Evolutionary conservation across 306 rosid species (phyloP).

Genomic region (Alnus rubra): DNA sequence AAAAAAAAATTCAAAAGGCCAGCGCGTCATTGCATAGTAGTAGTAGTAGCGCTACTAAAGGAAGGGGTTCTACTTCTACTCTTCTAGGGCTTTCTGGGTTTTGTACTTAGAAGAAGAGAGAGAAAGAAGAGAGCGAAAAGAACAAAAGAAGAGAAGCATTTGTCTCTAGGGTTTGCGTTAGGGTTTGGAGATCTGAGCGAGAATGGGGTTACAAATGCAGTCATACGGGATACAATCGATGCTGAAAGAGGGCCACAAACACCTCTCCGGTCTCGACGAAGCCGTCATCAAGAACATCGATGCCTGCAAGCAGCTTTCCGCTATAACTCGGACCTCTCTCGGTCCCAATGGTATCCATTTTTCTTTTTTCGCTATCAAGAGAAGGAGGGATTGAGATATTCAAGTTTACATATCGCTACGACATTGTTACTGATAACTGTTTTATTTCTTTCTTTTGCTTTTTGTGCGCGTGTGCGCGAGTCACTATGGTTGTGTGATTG

Average conservation of each 20-base stretch:
- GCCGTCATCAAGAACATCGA: slow-evolving; percentile 92
- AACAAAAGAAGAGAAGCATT: background rate
- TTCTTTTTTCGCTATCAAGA: too few relatives aligned
- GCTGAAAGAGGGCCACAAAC: slow-evolving; percentile 93
- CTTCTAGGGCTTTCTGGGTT: slow-evolving; percentile 33
- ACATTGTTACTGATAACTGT: too few relatives aligned
- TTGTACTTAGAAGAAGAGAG: background rate
- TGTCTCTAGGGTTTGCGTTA: background rate
- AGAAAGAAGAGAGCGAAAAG: background rate
- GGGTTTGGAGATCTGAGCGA: background rate
- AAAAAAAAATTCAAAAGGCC: too few relatives aligned
- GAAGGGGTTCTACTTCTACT: background rate
- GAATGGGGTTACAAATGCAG: slow-evolving; percentile 57
- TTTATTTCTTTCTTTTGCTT: too few relatives aligned
- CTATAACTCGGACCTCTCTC: slow-evolving; percentile 88
- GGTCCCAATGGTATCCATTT: slow-evolving; percentile 76
- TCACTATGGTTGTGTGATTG: too few relatives aligned
- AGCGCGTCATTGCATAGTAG: too few relatives aligned
- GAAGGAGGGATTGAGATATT: too few relatives aligned
- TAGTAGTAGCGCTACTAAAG: too few relatives aligned
- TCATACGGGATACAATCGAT: slow-evolving; percentile 81
- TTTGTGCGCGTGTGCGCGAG: too few relatives aligned
- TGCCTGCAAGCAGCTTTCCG: slow-evolving; percentile 91
- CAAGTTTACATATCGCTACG: too few relatives aligned
- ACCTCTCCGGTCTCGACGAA: slow-evolving; percentile 86